Evolutionary conservation across 768 basidiomycete genomes (phyloP), one percentile per base, ranked within the genome.

Genomic region (Lentinula aciculospora): DNA sequence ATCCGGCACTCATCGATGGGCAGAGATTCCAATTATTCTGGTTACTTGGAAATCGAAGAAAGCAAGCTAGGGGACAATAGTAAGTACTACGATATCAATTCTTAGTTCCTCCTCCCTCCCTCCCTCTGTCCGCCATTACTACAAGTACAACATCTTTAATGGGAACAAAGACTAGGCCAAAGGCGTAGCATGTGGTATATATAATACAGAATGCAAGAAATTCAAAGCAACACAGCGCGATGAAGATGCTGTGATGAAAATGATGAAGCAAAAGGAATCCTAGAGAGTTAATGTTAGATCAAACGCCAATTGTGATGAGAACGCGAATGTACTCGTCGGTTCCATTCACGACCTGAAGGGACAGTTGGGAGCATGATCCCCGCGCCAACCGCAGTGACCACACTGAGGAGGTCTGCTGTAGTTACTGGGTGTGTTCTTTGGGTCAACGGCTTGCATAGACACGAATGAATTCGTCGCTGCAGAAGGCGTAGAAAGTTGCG

Each of bases 361-460:
- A 75, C 86, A 88, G 65, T 73, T 76, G 34, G 83, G 80, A 27
- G 81, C 68, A 64, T 81, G 79, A 59, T 74, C 66, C 37, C 85
- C 86, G 64, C 87, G 83, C 76, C 77, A 85, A 63, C 86, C 86
- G 61, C 88, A 89, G 68, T 88, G 85, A 76, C 85, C 88, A 73
- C 88, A 89, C 68, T 88, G 86, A 28, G 46, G 46, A 59, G 88
- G 85, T n/a, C 81, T 76, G 74, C 79, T 82, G 64, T 77, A 74
- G 42, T 25, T 44, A 44, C 23, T 23, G 17, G 42, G 42, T 3
- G 10, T 7, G 8, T 21, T 44, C 31, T 50, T 12, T 21, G 31
- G n/a, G 19, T 50, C 49, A 4, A 10, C 6, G 15, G 51, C 39
- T 12, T 56, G 39, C 15, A 28, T 44, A 5, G 27, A 8, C 21